These are phyloP conservation scores for Odontarrhena argentea DNA, from an alignment of 345 rosid species.

Conservation along the genomic window DNA sequence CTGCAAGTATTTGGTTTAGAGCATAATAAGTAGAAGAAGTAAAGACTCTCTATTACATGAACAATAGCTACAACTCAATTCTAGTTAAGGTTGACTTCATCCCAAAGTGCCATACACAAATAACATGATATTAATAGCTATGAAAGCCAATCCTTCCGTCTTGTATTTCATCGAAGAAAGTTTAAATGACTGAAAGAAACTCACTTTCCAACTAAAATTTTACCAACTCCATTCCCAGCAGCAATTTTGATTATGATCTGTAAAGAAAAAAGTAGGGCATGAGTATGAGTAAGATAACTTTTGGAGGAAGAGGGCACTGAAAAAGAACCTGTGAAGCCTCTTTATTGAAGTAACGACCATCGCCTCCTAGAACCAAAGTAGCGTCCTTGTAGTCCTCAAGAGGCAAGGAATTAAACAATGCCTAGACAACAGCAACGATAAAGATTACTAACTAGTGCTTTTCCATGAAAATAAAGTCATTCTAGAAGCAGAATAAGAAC, in stretches of 20 bases:
- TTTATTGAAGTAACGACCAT: conserved; percentile 83
- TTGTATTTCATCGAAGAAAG: conserved; percentile 11
- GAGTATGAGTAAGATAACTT: conserved; percentile 12
- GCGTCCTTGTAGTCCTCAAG: conserved; percentile 78
- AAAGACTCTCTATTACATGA: background rate
- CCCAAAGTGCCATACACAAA: conserved; percentile 8
- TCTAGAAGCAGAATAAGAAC: conserved; percentile 42
- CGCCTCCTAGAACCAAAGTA: conserved; percentile 83
- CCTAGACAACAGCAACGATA: conserved; percentile 53
- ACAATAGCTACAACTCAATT: background rate
- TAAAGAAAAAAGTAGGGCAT: conserved; percentile 34
- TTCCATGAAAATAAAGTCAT: background rate
- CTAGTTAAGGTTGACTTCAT: conserved; percentile 5
- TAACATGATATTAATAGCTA: background rate
- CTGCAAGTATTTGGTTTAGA: conserved; percentile 45
- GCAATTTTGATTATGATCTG: conserved; percentile 95
- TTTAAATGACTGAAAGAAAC: conserved; percentile 32
- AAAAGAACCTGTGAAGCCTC: conserved; percentile 82
- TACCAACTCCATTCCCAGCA: conserved; percentile 87
- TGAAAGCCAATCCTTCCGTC: conserved; percentile 3
- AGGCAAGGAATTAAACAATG: conserved; percentile 84
- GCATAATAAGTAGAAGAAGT: conserved; percentile 21
- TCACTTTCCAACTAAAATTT: conserved; percentile 84
- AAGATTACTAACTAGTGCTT: background rate
- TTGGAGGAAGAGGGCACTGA: background rate